phyloP scores from a whole-genome alignment of 306 rosid genomes.

The Sicyos edulis region DNA sequence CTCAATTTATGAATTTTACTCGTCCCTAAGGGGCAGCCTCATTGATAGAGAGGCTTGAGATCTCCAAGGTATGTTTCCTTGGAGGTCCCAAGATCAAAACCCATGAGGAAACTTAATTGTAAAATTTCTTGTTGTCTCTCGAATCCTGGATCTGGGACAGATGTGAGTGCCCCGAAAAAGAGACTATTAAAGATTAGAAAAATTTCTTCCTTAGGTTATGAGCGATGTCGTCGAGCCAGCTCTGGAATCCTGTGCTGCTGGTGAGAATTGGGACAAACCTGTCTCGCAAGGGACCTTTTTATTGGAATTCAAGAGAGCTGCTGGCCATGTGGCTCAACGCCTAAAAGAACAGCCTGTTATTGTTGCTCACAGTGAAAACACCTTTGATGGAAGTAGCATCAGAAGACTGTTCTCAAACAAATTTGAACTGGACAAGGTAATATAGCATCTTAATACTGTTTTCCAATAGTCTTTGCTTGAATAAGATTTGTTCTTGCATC shows the following conservation, averaged over 20 bases:
- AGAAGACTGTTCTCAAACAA: conserved; percentile 73
- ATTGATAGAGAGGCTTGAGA: no score
- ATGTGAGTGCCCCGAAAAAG: no score
- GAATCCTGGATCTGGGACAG: no score
- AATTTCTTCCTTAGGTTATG: conserved; percentile 37
- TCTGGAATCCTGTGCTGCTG: conserved; percentile 35
- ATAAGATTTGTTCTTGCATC: conserved; percentile 13
- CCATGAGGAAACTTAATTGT: no score
- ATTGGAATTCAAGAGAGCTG: conserved; percentile 64
- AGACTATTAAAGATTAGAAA: no score
- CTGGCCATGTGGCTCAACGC: conserved; percentile 40
- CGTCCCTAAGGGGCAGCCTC: no score
- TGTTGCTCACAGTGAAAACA: conserved; percentile 87
- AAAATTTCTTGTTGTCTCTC: no score
- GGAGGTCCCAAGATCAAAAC: no score
- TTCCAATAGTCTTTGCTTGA: neutral
- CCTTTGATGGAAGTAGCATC: conserved; percentile 74
- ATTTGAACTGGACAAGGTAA: conserved; percentile 90
- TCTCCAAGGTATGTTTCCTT: no score
- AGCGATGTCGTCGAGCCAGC: conserved; percentile 64
- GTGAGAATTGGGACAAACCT: conserved; percentile 38
- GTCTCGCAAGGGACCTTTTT: conserved; percentile 60
- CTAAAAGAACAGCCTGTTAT: conserved; percentile 70
- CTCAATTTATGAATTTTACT: no score
- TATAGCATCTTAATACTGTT: no score